These are phyloP conservation scores for Quercus lobata DNA, from an alignment of 331 rosid species.

Conservation along the genomic window DNA sequence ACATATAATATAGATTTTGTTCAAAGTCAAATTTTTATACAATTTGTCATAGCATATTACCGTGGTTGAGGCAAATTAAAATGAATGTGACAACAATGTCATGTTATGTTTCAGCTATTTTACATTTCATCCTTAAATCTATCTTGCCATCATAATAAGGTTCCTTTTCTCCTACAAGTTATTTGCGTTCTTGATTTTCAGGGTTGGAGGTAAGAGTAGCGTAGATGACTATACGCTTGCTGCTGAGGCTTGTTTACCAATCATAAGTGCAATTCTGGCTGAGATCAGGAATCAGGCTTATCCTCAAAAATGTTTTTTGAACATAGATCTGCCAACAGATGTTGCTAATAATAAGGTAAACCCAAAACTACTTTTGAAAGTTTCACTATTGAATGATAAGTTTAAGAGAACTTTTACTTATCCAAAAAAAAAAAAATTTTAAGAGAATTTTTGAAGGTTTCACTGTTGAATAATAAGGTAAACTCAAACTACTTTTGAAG, in stretches of 20 bases:
- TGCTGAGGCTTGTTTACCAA: constrained; percentile 79
- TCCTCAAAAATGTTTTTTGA: constrained; percentile 59
- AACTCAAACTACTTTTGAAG: neutral
- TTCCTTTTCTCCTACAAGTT: constrained; percentile 14
- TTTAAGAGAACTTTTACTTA: neutral
- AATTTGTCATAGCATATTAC: neutral
- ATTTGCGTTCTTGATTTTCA: constrained; percentile 31
- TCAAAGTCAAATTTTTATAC: neutral
- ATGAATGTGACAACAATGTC: neutral
- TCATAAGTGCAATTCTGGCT: constrained; percentile 55
- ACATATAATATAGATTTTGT: constrained; percentile 12
- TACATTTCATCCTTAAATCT: neutral
- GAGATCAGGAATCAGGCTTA: constrained; percentile 54
- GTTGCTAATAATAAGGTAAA: constrained; percentile 71
- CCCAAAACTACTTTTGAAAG: neutral
- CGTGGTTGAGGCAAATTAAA: neutral
- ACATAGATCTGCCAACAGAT: constrained; percentile 65
- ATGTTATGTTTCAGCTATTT: neutral
- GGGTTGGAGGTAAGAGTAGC: constrained; percentile 62
- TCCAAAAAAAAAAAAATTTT: too few species aligned
- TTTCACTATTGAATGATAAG: neutral
- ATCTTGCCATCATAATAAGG: neutral
- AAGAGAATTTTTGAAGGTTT: neutral
- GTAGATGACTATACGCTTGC: constrained; percentile 58
- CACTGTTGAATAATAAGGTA: neutral